Conservation (phyloP, 768 basidiomycete species). For the Pisolithus tinctorius region DNA sequence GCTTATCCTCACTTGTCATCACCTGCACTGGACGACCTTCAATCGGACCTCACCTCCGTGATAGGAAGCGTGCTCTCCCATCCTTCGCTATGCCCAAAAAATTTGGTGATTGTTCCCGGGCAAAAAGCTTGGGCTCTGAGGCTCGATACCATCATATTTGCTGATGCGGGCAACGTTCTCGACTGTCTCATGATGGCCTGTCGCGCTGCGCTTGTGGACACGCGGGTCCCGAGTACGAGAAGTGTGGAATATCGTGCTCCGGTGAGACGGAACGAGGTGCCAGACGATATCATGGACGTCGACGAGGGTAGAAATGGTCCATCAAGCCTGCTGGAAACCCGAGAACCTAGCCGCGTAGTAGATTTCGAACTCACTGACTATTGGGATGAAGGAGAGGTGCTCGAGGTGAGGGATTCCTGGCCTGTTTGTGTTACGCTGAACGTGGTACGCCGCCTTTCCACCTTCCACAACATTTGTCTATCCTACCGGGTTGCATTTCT, state of each 20-base stretch:
- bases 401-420: slow-evolving; percentile 59
- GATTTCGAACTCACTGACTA: slow-evolving; percentile 87
- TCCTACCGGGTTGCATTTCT: no score
- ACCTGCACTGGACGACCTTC: slow-evolving; percentile 65
- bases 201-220: slow-evolving; percentile 74
- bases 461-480: not conserved
- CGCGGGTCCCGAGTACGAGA: slow-evolving; percentile 69
- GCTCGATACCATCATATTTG: slow-evolving; percentile 67
- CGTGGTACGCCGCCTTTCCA: slow-evolving; percentile 45
- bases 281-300: slow-evolving; percentile 44
- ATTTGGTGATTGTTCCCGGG: slow-evolving; percentile 51
- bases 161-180: slow-evolving; percentile 67
- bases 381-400: slow-evolving; percentile 75
- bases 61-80: slow-evolving; percentile 62
- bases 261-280: slow-evolving; percentile 27
- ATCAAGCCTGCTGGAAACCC: slow-evolving; percentile 51
- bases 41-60: slow-evolving; percentile 61
- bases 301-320: slow-evolving; percentile 5
- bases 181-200: slow-evolving; percentile 79
- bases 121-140: slow-evolving; percentile 73
- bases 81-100: slow-evolving; percentile 56
- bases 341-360: slow-evolving; percentile 40
- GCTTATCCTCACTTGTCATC: slow-evolving; percentile 68
- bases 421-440: slow-evolving; percentile 78
- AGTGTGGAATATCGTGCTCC: slow-evolving; percentile 59